Conservation (phyloP, 345 rosid genomes). For the Ceriops zippeliana region DNA sequence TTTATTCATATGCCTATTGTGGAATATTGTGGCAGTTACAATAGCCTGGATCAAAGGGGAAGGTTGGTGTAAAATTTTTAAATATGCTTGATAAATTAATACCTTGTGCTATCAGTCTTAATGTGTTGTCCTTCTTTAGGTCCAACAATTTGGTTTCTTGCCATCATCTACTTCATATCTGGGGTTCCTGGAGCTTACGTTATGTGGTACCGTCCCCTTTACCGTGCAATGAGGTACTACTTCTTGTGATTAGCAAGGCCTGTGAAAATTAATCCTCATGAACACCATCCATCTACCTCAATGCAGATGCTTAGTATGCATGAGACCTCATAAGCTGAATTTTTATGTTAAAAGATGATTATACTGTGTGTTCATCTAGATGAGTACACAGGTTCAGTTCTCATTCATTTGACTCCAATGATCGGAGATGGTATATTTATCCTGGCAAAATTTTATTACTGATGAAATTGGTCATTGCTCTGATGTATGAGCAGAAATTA, state of each 20-base stretch:
- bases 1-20: constrained; percentile 62
- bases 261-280: neutral
- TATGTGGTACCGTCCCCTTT: constrained; percentile 92
- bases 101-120: constrained; percentile 17
- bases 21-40: constrained; percentile 89
- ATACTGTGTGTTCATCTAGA: neutral
- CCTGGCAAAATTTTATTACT: too few relatives aligned
- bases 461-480: too few relatives aligned
- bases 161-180: constrained; percentile 79
- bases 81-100: constrained; percentile 6
- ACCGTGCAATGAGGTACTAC: constrained; percentile 89
- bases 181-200: constrained; percentile 92
- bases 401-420: too few relatives aligned
- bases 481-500: too few relatives aligned
- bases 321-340: neutral
- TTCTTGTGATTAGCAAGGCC: neutral
- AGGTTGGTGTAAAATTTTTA: constrained; percentile 41
- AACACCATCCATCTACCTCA: neutral
- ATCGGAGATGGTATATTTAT: too few relatives aligned
- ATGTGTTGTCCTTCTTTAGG: constrained; percentile 39
- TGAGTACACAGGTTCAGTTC: too few relatives aligned
- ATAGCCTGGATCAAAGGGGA: constrained; percentile 88
- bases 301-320: neutral
- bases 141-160: constrained; percentile 90
- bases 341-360: constrained; percentile 2